A percentile compares a stretch with the other conserved stretches of the same genome.
Evolutionary conservation across 2,329 filamentous ascomycete genomes (phyloP).

Genomic region (Apiospora pterosperma): DNA sequence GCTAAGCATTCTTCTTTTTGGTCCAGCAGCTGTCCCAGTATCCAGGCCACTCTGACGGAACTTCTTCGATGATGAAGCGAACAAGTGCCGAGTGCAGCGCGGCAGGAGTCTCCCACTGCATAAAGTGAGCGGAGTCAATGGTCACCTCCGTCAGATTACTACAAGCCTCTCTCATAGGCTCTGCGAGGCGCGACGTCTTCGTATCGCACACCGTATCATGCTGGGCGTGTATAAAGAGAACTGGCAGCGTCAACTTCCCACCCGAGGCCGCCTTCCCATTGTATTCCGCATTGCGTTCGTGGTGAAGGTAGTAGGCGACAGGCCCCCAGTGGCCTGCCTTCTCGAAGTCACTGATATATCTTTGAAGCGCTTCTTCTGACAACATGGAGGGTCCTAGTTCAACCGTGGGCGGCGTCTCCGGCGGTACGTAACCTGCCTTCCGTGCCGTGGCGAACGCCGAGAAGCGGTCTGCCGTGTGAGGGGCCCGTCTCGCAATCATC

Average conservation of each 20-base stretch:
- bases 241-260: conserved; percentile 31
- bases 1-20: too few relatives aligned
- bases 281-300: conserved; percentile 37
- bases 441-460: background rate
- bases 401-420: background rate
- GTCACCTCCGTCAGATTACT: conserved; percentile 34
- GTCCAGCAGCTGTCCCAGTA: conserved; percentile 25
- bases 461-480: background rate
- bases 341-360: conserved; percentile 28
- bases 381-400: conserved; percentile 7
- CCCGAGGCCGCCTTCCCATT: conserved; percentile 22
- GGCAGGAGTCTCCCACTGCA: conserved; percentile 25
- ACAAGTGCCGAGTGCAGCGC: conserved; percentile 21
- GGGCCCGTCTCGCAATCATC: background rate
- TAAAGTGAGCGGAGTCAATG: conserved; percentile 32
- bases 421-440: background rate
- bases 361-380: conserved; percentile 2
- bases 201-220: conserved; percentile 36
- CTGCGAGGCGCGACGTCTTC: conserved; percentile 26
- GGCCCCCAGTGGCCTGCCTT: conserved; percentile 33
- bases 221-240: conserved; percentile 30
- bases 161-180: conserved; percentile 30
- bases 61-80: conserved; percentile 20
- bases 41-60: conserved; percentile 15
- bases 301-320: conserved; percentile 35